Percentiles rank a stretch among this genome's conserved stretches.
Evolutionary conservation across 352 stramenopile species (phyloP).

Genomic region (Thalassiosira exigua): DNA sequence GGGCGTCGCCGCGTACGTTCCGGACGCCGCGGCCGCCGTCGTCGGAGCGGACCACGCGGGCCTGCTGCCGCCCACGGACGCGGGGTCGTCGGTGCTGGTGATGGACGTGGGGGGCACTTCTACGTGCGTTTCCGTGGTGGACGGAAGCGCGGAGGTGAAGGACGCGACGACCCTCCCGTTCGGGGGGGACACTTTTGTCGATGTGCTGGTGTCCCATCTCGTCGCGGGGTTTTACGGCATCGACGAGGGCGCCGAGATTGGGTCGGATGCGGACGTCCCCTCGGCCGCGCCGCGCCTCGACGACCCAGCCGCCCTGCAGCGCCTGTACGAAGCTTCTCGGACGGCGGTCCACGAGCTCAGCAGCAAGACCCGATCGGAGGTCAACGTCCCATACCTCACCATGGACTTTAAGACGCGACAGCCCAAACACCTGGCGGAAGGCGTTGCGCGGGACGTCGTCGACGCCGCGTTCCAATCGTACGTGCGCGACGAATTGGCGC

Average conservation of each 20-base stretch:
- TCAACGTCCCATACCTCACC: slow-evolving; percentile 81
- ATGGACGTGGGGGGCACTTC: slow-evolving; percentile 71
- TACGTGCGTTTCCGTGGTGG: slow-evolving; percentile 66
- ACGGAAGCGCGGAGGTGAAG: slow-evolving; percentile 37
- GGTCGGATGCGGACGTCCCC: slow-evolving; percentile 16
- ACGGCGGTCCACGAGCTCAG: slow-evolving; percentile 69
- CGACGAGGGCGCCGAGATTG: neutral
- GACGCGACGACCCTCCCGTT: slow-evolving; percentile 37
- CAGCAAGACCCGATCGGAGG: slow-evolving; percentile 59
- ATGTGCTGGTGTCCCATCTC: slow-evolving; percentile 46
- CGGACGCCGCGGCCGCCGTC: slow-evolving; percentile 72
- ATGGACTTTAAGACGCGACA: slow-evolving; percentile 56
- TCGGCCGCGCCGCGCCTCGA: slow-evolving; percentile 46
- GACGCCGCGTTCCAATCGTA: slow-evolving; percentile 63
- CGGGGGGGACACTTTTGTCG: slow-evolving; percentile 53
- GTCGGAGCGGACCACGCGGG: slow-evolving; percentile 65
- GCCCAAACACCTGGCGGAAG: slow-evolving; percentile 72
- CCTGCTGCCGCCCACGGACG: slow-evolving; percentile 51
- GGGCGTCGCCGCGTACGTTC: slow-evolving; percentile 49
- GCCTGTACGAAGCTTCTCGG: slow-evolving; percentile 65
- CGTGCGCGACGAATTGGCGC: slow-evolving; percentile 40
- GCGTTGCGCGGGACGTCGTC: slow-evolving; percentile 64
- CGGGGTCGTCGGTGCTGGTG: slow-evolving; percentile 61
- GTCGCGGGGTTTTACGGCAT: slow-evolving; percentile 38
- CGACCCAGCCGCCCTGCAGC: slow-evolving; percentile 62